A percentile compares a stretch with the other conserved stretches of the same genome.
These are phyloP conservation scores for Hypoxylon sp. DNA, from an alignment of 2,329 filamentous ascomycete species.

Conservation along the genomic window DNA sequence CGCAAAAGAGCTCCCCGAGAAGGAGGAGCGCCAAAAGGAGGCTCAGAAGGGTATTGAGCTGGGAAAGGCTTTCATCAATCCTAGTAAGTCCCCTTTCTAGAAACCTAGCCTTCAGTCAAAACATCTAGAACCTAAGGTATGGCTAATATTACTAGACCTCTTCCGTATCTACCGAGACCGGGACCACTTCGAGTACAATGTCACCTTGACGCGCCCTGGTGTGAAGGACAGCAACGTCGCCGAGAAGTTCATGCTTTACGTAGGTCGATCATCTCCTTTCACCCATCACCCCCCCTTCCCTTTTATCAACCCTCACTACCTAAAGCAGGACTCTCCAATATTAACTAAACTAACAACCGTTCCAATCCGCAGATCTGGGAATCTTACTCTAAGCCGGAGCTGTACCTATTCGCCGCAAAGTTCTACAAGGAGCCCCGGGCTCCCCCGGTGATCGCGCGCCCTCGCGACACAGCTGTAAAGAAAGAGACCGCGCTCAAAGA, in stretches of 20 bases:
- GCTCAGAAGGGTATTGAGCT: constrained; percentile 14
- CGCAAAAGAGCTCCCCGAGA: constrained; percentile 38
- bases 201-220: constrained; percentile 71
- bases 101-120: neutral
- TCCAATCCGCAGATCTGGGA: constrained; percentile 73
- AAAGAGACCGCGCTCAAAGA: constrained; percentile 62
- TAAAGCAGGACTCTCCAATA: neutral
- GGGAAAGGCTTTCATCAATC: constrained; percentile 61
- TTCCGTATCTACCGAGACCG: constrained; percentile 76
- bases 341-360: neutral
- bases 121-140: neutral
- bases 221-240: constrained; percentile 61
- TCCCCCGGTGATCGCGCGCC: constrained; percentile 54
- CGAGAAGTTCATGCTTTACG: constrained; percentile 72
- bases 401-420: constrained; percentile 73
- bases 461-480: too few relatives aligned
- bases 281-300: constrained; percentile 1
- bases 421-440: constrained; percentile 61
- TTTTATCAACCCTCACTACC: neutral
- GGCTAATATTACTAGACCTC: constrained; percentile 60
- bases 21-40: constrained; percentile 39
- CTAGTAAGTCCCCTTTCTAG: constrained; percentile 59
- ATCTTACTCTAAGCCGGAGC: constrained; percentile 69
- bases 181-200: constrained; percentile 74
- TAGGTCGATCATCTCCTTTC: constrained; percentile 57